Base-by-base conservation (phyloP, 371 early-diverging fungal species). In the Saksenaea vasiformis region DNA sequence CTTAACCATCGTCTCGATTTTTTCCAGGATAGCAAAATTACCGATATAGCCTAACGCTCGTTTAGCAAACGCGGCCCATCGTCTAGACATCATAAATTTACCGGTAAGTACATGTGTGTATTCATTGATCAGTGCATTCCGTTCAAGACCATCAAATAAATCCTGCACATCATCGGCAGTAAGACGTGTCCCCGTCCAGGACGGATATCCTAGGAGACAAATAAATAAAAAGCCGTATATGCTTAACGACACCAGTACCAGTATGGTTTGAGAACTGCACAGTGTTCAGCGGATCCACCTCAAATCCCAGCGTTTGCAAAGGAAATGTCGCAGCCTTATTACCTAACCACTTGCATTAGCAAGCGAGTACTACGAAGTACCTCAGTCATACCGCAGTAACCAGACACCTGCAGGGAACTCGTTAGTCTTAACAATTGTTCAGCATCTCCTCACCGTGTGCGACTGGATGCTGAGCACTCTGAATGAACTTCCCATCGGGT, bases 251-350 rank as follows among this genome's bases (percentile, higher is more conserved):
- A 26, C 19, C 41, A 58, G 56, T 67, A 87, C 89, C 88, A 44
- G 94, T 93, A 77, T 96, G 96, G 74, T 96, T 97, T 43, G 92
- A 92, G 65, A 96, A 92, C 66, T 92, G 94, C 41, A 97, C 96
- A 0, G 96, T 92, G 83, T 96, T 95, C 59, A 97, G 72, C 3
- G 91, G 87, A 72, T 96, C 96, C 15, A 97, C 97, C 62, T 97
- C 93, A 74, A 88, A 93, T 14, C 95, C 95, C 0, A 95, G 83
- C 2, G 90, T 77, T 73, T 96, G 96, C 22, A 97, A 83, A 0
- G 98, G 95, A 68, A 95, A 95, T 0, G 92, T 90, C 0, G 96
- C 95, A 3, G 95, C 90, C 70, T 92, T 93, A 79, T 95, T 93
- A 26, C 79, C 78, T 86, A 65, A 54, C 68, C 9, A n/a, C n/a